phyloP scores from a whole-genome alignment of 495 filamentous ascomycete genomes.

The Aspergillus ellipticus region DNA sequence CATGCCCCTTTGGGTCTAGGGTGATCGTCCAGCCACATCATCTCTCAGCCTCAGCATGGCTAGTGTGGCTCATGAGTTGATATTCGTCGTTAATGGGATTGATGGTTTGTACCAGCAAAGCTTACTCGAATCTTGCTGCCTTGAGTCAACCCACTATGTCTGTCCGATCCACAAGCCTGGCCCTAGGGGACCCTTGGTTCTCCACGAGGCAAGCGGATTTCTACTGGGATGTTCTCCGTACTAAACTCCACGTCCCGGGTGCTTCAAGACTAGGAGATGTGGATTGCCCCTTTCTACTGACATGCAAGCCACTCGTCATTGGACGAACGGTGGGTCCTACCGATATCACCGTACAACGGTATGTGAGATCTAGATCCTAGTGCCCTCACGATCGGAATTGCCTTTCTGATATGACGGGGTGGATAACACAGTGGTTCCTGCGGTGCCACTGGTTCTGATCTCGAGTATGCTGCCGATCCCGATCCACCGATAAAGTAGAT shows the following conservation, averaged over 20 bases:
- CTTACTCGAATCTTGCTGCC: not conserved
- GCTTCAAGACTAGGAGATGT: not conserved
- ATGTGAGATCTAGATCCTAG: not conserved
- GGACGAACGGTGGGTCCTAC: not conserved
- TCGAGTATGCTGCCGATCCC: not conserved
- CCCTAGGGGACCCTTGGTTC: not conserved
- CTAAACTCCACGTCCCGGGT: not conserved
- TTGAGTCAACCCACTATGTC: not conserved
- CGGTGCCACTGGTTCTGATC: not conserved
- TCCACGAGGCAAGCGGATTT: not conserved
- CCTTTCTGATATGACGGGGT: not conserved
- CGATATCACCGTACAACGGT: not conserved
- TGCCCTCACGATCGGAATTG: not conserved
- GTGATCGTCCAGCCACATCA: conserved; percentile 2
- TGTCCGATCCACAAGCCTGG: not conserved
- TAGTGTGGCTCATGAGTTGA: not conserved
- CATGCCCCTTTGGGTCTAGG: conserved; percentile 1
- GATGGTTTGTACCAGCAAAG: not conserved
- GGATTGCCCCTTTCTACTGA: not conserved
- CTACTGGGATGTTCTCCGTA: not conserved
- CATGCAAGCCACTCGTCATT: not conserved
- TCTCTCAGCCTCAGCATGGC: conserved; percentile 3
- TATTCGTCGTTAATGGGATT: too few species aligned
- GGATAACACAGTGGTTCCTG: not conserved
- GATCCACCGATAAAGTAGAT: not conserved